A percentile compares a stretch with the other conserved stretches of the same genome.
phyloP scores from a whole-genome alignment of 768 basidiomycete species.

The Suillus placidus region DNA sequence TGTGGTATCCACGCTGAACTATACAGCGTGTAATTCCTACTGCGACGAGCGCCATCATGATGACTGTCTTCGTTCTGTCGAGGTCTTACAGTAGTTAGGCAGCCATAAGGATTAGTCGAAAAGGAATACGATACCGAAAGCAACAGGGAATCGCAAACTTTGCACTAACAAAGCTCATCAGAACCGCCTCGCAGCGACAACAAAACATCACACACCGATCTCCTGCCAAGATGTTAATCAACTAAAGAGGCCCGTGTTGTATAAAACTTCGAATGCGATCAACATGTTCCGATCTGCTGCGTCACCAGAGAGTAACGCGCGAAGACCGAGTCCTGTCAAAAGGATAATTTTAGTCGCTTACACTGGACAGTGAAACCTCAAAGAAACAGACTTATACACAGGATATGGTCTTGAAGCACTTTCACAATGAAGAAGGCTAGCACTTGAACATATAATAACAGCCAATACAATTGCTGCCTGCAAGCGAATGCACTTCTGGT shows the following conservation, averaged over 20 bases:
- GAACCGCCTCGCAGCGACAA: not conserved
- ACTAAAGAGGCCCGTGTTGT: slow-evolving; percentile 41
- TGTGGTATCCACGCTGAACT: slow-evolving; percentile 13
- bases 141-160: slow-evolving; percentile 27
- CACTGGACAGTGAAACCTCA: too few species aligned
- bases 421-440: slow-evolving; percentile 24
- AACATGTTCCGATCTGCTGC: slow-evolving; percentile 21
- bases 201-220: slow-evolving; percentile 29
- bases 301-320: slow-evolving; percentile 17
- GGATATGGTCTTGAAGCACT: not conserved
- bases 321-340: slow-evolving; percentile 7
- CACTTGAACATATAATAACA: slow-evolving; percentile 30
- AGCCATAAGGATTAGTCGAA: slow-evolving; percentile 15
- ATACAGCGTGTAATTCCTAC: slow-evolving; percentile 31
- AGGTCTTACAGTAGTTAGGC: not conserved
- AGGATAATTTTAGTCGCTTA: slow-evolving; percentile 13
- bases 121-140: slow-evolving; percentile 21
- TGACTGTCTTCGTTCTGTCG: not conserved
- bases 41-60: slow-evolving; percentile 20
- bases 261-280: slow-evolving; percentile 35
- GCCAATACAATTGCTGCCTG: slow-evolving; percentile 37
- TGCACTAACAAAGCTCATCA: slow-evolving; percentile 11
- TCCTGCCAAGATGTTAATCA: slow-evolving; percentile 35
- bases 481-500: slow-evolving; percentile 29
- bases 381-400: too few species aligned